Evolutionary conservation across 2,329 filamentous ascomycete genomes (phyloP).

Genomic region (Emmonsia crescens): DNA sequence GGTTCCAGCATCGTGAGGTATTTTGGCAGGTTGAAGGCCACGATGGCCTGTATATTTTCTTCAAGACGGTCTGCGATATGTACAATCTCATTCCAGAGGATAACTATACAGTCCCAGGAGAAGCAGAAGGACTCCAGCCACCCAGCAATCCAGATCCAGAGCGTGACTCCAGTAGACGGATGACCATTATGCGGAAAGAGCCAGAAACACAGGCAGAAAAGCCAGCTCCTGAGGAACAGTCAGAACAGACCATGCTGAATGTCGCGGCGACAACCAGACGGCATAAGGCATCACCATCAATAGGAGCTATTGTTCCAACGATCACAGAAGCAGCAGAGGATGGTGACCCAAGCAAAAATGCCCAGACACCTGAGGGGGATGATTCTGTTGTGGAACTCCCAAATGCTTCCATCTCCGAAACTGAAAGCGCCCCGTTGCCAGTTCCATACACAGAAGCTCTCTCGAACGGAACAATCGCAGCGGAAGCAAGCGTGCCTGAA

Average conservation of each 20-base stretch:
- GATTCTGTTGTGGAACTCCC: constrained; percentile 4
- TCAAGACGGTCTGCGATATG: constrained; percentile 91
- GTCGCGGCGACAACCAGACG: constrained; percentile 60
- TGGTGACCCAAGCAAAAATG: constrained; percentile 14
- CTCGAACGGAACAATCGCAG: background rate
- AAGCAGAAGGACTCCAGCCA: constrained; percentile 60
- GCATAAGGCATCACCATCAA: constrained; percentile 56
- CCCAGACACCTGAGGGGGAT: constrained; percentile 5
- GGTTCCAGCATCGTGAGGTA: constrained; percentile 92
- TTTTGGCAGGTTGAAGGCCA: constrained; percentile 90
- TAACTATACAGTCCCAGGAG: constrained; percentile 88
- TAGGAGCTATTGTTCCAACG: constrained; percentile 61
- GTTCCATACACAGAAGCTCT: background rate
- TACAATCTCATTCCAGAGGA: constrained; percentile 84
- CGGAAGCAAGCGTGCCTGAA: background rate
- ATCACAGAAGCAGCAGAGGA: constrained; percentile 54
- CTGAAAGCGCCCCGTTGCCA: background rate
- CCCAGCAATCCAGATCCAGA: constrained; percentile 7
- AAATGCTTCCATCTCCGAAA: background rate
- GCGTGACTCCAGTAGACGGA: constrained; percentile 10
- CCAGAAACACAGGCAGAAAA: constrained; percentile 20
- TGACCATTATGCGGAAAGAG: constrained; percentile 32
- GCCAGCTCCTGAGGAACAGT: background rate
- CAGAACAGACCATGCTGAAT: constrained; percentile 15
- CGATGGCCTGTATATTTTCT: constrained; percentile 89